Base-by-base conservation (phyloP, 164 flowering plant species). In the Brasenia schreberi region DNA sequence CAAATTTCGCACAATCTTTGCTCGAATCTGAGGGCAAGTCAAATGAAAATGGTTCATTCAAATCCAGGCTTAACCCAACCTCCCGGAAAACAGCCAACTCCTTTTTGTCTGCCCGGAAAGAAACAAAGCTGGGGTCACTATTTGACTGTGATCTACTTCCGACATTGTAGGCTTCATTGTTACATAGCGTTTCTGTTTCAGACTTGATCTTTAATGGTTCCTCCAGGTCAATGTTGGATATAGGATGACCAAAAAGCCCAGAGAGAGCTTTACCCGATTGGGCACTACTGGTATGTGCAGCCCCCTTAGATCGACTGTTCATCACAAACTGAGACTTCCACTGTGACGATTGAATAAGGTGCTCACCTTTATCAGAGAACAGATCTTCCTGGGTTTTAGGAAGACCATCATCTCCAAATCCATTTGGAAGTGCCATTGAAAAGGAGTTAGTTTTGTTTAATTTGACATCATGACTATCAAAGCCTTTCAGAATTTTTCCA, bases 371-470 rank as follows among this genome's bases (percentile, higher is more conserved):
- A 18, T 64, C 79, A 68, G 75, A 77, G 19, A 65, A 60, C 18
- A 64, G 44, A 67, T 70, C 77, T 66, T 68, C 62, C 67, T 69
- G 76, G 63, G 23, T 67, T 18, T 67, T 71, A 19, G 62, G 64
- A 58, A 61, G 45, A 59, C 60, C 69, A 66, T 70, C 76, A 64
- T 72, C 69, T 5, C 67, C 64, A 42, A 65, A 68, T 19, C 75
- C 75, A 62, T 72, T 79, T 43, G 79, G 69, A 64, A 74, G 75
- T 43, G 72, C 72, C 62, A 69, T 61, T 70, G 78, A 81, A 77
- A 76, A 68, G 68, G 74, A 69, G 64, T 75, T 66, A 60, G 73
- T 82, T 61, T 75, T 77, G 0, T 67, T 61, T 72, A 81, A 65
- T 64, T 79, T 83, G 67, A 77, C 71, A 66, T 79, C 78, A 18